These are phyloP conservation scores for Mycena chlorophos DNA, from an alignment of 768 basidiomycete species.

Conservation along the genomic window DNA sequence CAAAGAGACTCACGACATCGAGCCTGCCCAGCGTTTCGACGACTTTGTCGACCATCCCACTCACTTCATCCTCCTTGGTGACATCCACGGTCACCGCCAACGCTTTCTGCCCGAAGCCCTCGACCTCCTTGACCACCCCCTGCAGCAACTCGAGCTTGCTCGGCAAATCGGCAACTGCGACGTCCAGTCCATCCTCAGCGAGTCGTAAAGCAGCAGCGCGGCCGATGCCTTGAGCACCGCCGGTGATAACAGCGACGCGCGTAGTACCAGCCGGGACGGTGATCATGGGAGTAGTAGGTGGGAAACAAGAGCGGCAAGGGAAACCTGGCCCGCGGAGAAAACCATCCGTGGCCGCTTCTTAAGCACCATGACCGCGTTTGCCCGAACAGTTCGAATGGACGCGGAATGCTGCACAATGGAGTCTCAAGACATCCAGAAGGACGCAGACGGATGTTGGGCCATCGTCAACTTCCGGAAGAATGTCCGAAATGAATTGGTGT, in stretches of 20 bases:
- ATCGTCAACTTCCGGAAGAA: too few relatives aligned
- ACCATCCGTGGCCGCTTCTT: too few relatives aligned
- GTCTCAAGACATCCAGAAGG: too few relatives aligned
- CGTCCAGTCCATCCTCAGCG: constrained; percentile 32
- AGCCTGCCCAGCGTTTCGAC: constrained; percentile 22
- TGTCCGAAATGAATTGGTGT: too few relatives aligned
- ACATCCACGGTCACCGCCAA: constrained; percentile 28
- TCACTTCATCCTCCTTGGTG: constrained; percentile 28
- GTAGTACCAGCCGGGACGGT: too few relatives aligned
- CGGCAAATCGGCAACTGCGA: constrained; percentile 30
- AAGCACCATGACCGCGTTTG: too few relatives aligned
- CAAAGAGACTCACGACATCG: constrained; percentile 25
- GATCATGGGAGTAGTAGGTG: too few relatives aligned
- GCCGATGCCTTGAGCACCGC: constrained; percentile 36
- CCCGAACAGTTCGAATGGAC: too few relatives aligned
- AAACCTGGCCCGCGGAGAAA: too few relatives aligned
- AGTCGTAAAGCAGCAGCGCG: constrained; percentile 31
- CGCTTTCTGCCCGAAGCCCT: constrained; percentile 20
- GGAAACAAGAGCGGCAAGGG: too few relatives aligned
- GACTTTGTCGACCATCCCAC: constrained; percentile 25
- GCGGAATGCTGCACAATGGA: too few relatives aligned
- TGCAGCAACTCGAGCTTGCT: constrained; percentile 21
- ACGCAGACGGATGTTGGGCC: too few relatives aligned
- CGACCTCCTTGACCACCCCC: constrained; percentile 28
- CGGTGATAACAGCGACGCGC: constrained; percentile 32